phyloP scores from a whole-genome alignment of 768 basidiomycete genomes.

The Leccinum barrowsii region DNA sequence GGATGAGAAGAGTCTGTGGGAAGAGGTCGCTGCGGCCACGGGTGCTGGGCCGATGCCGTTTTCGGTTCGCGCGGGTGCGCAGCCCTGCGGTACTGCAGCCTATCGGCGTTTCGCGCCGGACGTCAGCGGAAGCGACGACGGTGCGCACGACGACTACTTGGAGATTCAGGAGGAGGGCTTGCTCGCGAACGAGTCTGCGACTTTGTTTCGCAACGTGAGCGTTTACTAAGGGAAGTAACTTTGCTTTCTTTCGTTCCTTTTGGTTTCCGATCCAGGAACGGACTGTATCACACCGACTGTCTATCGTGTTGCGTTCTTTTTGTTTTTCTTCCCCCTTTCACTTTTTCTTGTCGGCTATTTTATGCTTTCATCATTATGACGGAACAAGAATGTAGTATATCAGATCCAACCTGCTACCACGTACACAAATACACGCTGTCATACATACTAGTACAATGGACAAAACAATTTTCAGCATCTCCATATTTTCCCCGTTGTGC shows the following conservation, averaged over 20 bases:
- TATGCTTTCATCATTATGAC: slow-evolving; percentile 21
- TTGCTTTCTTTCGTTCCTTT: background rate
- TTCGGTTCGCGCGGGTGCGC: slow-evolving; percentile 9
- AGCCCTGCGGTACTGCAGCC: slow-evolving; percentile 7
- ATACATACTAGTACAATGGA: slow-evolving; percentile 6
- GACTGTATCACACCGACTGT: background rate
- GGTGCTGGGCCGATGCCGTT: slow-evolving; percentile 13
- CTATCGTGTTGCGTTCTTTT: background rate
- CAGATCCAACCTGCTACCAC: background rate
- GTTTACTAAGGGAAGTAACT: slow-evolving; percentile 13
- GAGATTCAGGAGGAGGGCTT: slow-evolving; percentile 18
- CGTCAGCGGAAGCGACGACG: slow-evolving; percentile 1
- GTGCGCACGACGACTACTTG: slow-evolving; percentile 3
- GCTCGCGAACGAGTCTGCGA: slow-evolving; percentile 17
- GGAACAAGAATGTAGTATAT: slow-evolving; percentile 14
- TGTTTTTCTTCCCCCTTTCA: background rate
- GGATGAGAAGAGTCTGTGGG: slow-evolving; percentile 28
- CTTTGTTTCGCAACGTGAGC: slow-evolving; percentile 19
- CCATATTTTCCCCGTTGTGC: background rate
- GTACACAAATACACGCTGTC: background rate
- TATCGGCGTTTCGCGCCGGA: background rate
- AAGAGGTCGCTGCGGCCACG: slow-evolving; percentile 26
- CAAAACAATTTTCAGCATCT: background rate
- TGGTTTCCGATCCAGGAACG: background rate
- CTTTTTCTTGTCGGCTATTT: slow-evolving; percentile 13